These are phyloP conservation scores for Talaromyces pinophilus DNA, from an alignment of 2,329 filamentous ascomycete species.

Conservation along the genomic window DNA sequence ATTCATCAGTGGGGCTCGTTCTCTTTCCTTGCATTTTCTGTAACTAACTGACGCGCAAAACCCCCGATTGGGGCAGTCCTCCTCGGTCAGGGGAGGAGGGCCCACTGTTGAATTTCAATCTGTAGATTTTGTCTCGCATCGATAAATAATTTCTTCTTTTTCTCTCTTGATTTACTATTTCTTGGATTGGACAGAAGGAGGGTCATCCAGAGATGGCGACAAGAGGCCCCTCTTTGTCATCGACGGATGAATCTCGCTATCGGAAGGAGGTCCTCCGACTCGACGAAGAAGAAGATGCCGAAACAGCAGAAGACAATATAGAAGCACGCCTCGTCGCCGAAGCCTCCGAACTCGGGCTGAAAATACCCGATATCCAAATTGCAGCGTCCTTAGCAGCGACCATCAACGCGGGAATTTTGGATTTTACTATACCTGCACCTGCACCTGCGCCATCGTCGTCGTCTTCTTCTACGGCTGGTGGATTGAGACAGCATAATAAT, in stretches of 20 bases:
- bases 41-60: slow-evolving; percentile 11
- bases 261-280: slow-evolving; percentile 40
- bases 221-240: slow-evolving; percentile 9
- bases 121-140: neutral
- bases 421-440: slow-evolving; percentile 26
- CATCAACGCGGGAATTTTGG: slow-evolving; percentile 38
- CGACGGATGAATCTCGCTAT: slow-evolving; percentile 42
- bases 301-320: slow-evolving; percentile 41
- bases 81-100: slow-evolving; percentile 2
- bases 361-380: slow-evolving; percentile 36
- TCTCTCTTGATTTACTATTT: neutral
- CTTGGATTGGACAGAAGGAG: neutral
- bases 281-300: slow-evolving; percentile 30
- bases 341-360: slow-evolving; percentile 41
- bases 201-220: slow-evolving; percentile 18
- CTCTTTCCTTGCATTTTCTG: slow-evolving; percentile 11
- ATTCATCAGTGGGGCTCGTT: slow-evolving; percentile 9
- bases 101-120: neutral
- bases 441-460: slow-evolving; percentile 25
- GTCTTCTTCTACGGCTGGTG: slow-evolving; percentile 25
- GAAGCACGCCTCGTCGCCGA: slow-evolving; percentile 42
- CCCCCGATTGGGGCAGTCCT: slow-evolving; percentile 15
- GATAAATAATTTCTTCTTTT: neutral
- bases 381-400: slow-evolving; percentile 40
- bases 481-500: slow-evolving; percentile 16